A percentile compares a stretch with the other conserved stretches of the same genome.
These are phyloP conservation scores for Cadophora luteo-olivacea DNA, from an alignment of 2,329 filamentous ascomycete species.

Conservation along the genomic window DNA sequence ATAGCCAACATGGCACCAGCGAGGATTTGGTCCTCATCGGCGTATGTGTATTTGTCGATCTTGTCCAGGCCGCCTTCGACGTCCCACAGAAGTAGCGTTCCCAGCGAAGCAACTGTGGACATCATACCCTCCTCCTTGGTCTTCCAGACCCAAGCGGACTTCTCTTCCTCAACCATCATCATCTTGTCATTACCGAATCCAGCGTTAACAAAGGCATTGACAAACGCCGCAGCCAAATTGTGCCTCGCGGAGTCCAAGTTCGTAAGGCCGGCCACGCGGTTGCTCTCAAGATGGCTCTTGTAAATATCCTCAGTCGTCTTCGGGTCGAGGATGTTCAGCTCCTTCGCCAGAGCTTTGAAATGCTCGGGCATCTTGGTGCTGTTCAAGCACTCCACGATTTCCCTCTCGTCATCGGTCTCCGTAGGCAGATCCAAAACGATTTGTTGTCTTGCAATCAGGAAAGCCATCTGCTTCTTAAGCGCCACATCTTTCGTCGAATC, in stretches of 20 bases:
- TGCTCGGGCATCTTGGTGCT: slow-evolving; percentile 89
- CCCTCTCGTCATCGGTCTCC: slow-evolving; percentile 71
- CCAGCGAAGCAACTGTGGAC: slow-evolving; percentile 92
- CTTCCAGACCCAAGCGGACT: slow-evolving; percentile 98
- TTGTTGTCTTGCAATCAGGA: slow-evolving; percentile 89
- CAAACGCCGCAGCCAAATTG: slow-evolving; percentile 94
- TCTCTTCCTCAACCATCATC: slow-evolving; percentile 90
- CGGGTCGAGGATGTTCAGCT: slow-evolving; percentile 94
- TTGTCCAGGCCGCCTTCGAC: slow-evolving; percentile 90
- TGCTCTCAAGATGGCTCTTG: slow-evolving; percentile 98
- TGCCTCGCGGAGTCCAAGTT: slow-evolving; percentile 95
- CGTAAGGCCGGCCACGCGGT: slow-evolving; percentile 87
- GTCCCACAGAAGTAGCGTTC: slow-evolving; percentile 92
- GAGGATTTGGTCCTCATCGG: slow-evolving; percentile 81
- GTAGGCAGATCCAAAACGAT: slow-evolving; percentile 76
- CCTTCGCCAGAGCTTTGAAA: slow-evolving; percentile 93
- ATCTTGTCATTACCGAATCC: slow-evolving; percentile 96
- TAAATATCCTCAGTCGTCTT: slow-evolving; percentile 99
- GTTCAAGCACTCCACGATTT: slow-evolving; percentile 82
- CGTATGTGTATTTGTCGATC: slow-evolving; percentile 93
- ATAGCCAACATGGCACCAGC: slow-evolving; percentile 92
- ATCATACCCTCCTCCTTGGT: slow-evolving; percentile 98
- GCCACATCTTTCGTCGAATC: slow-evolving; percentile 79
- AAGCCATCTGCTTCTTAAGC: slow-evolving; percentile 91
- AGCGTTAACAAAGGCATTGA: slow-evolving; percentile 96